Evolutionary conservation across 2,329 filamentous ascomycete genomes (phyloP).

Genomic region (Aspergillus japonicus): DNA sequence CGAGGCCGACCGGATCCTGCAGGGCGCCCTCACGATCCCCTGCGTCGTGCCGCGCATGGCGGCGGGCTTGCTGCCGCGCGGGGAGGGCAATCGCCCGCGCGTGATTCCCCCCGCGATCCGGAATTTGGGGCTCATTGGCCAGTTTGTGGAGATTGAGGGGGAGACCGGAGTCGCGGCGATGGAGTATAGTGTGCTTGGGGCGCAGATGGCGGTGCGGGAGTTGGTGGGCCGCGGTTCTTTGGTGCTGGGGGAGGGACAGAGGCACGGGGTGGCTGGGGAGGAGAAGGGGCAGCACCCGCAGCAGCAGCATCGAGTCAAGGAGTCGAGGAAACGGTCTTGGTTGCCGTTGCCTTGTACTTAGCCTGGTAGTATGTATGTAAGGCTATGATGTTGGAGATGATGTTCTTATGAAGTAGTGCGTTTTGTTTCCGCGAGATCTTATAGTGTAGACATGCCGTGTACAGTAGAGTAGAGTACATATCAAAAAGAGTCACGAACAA

Average conservation of each 20-base stretch:
- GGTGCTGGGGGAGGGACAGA: background rate
- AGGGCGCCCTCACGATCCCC: conserved; percentile 35
- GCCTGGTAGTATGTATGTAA: background rate
- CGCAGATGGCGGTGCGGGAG: conserved; percentile 21
- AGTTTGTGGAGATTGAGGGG: conserved; percentile 23
- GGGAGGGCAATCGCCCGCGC: conserved; percentile 36
- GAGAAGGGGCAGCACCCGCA: background rate
- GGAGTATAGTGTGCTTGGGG: conserved; percentile 22
- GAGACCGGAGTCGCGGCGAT: conserved; percentile 11
- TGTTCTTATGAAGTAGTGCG: too few relatives aligned
- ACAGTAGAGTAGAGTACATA: too few relatives aligned
- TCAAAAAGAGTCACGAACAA: background rate
- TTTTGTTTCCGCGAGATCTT: too few relatives aligned
- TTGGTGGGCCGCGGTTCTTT: conserved; percentile 15
- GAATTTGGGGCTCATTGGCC: conserved; percentile 20
- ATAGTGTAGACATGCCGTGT: too few relatives aligned
- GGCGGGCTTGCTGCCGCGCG: conserved; percentile 37
- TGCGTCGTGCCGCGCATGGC: conserved; percentile 44
- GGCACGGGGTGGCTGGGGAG: too few relatives aligned
- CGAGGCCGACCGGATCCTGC: conserved; percentile 28
- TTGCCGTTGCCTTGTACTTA: background rate
- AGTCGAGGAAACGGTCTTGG: background rate
- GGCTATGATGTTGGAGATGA: too few relatives aligned
- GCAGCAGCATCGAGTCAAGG: too few relatives aligned
- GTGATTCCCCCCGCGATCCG: conserved; percentile 27